phyloP scores from a whole-genome alignment of 768 basidiomycete species.

The Russula lepida region DNA sequence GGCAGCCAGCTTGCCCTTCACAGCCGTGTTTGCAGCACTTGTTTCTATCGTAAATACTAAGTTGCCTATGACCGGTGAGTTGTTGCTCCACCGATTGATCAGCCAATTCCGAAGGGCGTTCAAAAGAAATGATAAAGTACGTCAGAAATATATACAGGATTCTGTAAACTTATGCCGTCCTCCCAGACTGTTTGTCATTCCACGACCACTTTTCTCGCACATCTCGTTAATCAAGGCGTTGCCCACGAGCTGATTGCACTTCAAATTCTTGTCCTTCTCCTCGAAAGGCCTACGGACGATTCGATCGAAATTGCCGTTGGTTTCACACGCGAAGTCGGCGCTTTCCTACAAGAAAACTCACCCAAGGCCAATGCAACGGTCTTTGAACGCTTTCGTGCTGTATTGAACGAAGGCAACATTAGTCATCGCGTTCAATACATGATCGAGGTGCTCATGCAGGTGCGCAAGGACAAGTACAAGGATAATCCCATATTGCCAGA shows the following conservation, averaged over 20 bases:
- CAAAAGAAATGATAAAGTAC: constrained; percentile 95
- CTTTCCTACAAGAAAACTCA: constrained; percentile 86
- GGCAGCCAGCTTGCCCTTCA: constrained; percentile 92
- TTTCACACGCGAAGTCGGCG: constrained; percentile 95
- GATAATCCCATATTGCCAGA: constrained; percentile 94
- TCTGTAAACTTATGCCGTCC: constrained; percentile 3
- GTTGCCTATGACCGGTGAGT: constrained; percentile 90
- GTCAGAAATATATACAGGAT: constrained; percentile 20
- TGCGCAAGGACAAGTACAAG: constrained; percentile 98
- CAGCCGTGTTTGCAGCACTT: constrained; percentile 91
- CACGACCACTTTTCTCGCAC: constrained; percentile 72
- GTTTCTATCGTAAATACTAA: constrained; percentile 96
- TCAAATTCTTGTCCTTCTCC: constrained; percentile 89
- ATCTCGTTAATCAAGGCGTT: constrained; percentile 59
- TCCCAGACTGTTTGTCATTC: constrained; percentile 87
- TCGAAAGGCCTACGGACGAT: constrained; percentile 94
- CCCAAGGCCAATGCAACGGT: constrained; percentile 93
- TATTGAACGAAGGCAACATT: constrained; percentile 90
- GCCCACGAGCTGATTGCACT: constrained; percentile 92
- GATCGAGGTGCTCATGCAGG: constrained; percentile 99
- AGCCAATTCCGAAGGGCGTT: constrained; percentile 93
- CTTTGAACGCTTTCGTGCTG: constrained; percentile 94
- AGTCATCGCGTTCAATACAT: constrained; percentile 98
- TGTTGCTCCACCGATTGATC: constrained; percentile 79
- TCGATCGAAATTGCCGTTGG: constrained; percentile 98